Base-by-base conservation (phyloP, 352 stramenopile genomes). In the Globisporangium takayamanum region DNA sequence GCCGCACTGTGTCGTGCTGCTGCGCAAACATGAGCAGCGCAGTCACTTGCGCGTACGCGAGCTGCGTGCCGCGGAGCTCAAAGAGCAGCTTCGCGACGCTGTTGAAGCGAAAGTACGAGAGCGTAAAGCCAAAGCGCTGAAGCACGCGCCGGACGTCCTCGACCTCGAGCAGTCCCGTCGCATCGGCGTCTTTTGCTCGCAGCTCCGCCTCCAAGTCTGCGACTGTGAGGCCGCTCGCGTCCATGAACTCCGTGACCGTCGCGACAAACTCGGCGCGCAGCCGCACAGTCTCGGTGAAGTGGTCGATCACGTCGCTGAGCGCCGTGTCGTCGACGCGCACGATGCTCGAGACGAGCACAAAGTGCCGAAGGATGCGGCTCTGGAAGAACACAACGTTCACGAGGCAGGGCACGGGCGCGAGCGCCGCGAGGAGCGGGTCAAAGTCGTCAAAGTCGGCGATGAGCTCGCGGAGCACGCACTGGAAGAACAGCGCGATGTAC, bases 341-440 rank as follows among this genome's bases (percentile, higher is more conserved):
- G 39, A 87, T 70, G 57, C 76, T 78, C 28, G 64, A 79, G 4
- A 88, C 66, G 20, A 85, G 66, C 20, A 88, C 65, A 49, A 87
- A 89, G n/a, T 76, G 69, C 16, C 77, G 78, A 16, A 88, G 70
- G 37, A 91, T 87, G 7, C 63, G 65, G 10, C 74, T 75, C 47
- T 88, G 75, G 16, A 89, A 57, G 20, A 86, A 59, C n/a, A 86
- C 48, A 20, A 74, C 76, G 58, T 89, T 91, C 46, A 88, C n/a
- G 6, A 79, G 3, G 18, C 86, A 53, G 5, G 81, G 79, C 1
- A 91, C 46, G 2, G 73, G 53, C 1, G 83, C 30, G 0, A 64
- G 55, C 12, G 72, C 30, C 1, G 72, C 20, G 0, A 74, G 26
- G 3, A 76, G 4, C 14, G 63, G 25, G 3, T 60, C 65, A 6